These are phyloP conservation scores for Pharnaceum exiguum DNA, from an alignment of 148 eudicot genomes.

Conservation along the genomic window DNA sequence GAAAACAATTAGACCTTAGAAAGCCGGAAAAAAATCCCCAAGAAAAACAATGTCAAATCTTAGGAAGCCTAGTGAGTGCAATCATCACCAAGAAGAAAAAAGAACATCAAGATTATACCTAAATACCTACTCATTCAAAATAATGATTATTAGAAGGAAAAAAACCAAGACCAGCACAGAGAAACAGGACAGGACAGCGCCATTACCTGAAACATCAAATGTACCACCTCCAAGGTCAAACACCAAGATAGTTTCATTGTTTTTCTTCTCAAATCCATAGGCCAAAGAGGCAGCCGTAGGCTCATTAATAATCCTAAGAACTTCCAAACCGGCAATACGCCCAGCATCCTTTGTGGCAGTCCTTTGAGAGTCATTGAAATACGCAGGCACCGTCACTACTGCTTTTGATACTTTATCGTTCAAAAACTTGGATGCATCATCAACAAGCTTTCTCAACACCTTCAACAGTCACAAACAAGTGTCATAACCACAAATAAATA, in stretches of 20 bases:
- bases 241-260: slow-evolving; percentile 85
- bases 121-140: not conserved
- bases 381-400: slow-evolving; percentile 94
- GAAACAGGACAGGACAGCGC: not conserved
- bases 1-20: not conserved
- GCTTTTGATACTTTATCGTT: slow-evolving; percentile 88
- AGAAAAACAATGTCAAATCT: not conserved
- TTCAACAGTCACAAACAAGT: slow-evolving; percentile 13
- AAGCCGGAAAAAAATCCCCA: not conserved
- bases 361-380: slow-evolving; percentile 95
- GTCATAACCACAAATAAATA: not conserved
- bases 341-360: slow-evolving; percentile 99
- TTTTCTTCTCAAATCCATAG: slow-evolving; percentile 97
- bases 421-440: slow-evolving; percentile 93
- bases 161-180: not conserved
- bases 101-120: not conserved
- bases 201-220: slow-evolving; percentile 95
- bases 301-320: slow-evolving; percentile 90
- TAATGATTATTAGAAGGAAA: not conserved
- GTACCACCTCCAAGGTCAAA: slow-evolving; percentile 99
- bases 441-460: slow-evolving; percentile 97
- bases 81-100: not conserved
- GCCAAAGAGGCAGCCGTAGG: slow-evolving; percentile 98
- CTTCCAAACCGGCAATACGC: slow-evolving; percentile 93
- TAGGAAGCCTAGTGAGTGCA: not conserved